These are phyloP conservation scores for Tolypocladium sp. DNA, from an alignment of 2,329 filamentous ascomycete species.

Conservation along the genomic window DNA sequence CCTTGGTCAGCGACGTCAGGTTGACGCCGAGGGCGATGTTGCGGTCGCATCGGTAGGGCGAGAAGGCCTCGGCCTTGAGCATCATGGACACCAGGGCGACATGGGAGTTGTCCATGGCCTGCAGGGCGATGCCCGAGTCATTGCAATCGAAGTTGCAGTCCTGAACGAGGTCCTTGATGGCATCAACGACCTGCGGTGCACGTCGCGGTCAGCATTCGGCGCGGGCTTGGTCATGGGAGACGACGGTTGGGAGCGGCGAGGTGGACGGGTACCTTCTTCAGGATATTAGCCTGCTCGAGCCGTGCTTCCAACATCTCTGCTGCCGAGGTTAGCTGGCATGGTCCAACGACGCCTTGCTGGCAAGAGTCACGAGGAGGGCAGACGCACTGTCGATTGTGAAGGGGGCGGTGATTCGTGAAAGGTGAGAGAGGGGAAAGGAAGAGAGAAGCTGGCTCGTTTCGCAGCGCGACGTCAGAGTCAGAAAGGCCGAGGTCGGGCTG, in stretches of 20 bases:
- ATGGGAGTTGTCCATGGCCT: slow-evolving; percentile 99
- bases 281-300: slow-evolving; percentile 82
- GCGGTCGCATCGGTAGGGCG: slow-evolving; percentile 93
- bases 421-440: background rate
- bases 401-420: background rate
- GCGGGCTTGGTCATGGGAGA: background rate
- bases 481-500: background rate
- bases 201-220: background rate
- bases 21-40: slow-evolving; percentile 98
- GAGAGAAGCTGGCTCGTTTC: background rate
- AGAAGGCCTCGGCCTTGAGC: slow-evolving; percentile 91
- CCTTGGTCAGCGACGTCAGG: slow-evolving; percentile 91
- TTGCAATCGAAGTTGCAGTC: slow-evolving; percentile 99
- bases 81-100: slow-evolving; percentile 98
- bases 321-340: background rate
- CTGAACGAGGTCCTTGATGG: slow-evolving; percentile 98
- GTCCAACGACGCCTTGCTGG: background rate
- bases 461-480: background rate
- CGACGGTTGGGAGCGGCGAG: background rate
- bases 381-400: background rate
- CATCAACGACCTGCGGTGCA: slow-evolving; percentile 72
- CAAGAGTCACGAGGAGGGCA: background rate
- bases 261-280: slow-evolving; percentile 69
- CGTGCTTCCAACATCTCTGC: slow-evolving; percentile 86
- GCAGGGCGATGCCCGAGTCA: slow-evolving; percentile 94